Evolutionary conservation across 1,139 yeast species (phyloP).

Genomic region (Candida pseudocylindracea): DNA sequence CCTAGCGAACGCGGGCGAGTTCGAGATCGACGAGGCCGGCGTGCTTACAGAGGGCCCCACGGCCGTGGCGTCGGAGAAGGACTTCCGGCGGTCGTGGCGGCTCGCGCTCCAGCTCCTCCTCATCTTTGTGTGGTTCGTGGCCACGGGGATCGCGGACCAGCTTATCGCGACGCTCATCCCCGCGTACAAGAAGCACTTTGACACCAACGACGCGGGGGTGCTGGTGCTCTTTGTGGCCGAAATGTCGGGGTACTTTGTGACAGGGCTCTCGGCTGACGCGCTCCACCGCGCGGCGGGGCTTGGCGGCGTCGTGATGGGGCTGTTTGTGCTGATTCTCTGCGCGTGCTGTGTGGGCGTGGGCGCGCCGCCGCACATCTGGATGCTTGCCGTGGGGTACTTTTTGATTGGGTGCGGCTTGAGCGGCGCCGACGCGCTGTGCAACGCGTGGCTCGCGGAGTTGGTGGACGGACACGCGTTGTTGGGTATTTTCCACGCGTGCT

Average conservation of each 20-base stretch:
- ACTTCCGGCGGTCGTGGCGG: no score
- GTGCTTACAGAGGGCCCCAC: no score
- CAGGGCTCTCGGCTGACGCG: conserved; percentile 14
- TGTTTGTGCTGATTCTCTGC: conserved; percentile 11
- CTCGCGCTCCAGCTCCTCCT: conserved; percentile 4
- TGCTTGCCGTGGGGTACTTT: conserved; percentile 15
- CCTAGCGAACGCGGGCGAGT: no score
- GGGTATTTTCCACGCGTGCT: conserved; percentile 46
- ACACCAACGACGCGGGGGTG: conserved; percentile 17
- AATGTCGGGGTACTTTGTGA: conserved; percentile 15
- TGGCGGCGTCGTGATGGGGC: conserved; percentile 15
- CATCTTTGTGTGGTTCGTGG: conserved; percentile 13
- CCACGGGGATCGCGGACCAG: conserved; percentile 29
- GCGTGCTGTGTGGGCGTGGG: conserved; percentile 9
- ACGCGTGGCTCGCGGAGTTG: conserved; percentile 34
- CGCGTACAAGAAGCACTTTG: conserved; percentile 18
- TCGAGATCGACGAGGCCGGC: no score
- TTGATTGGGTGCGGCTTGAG: conserved; percentile 40
- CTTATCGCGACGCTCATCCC: conserved; percentile 35
- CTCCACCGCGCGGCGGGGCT: conserved; percentile 14
- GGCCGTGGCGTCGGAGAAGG: no score
- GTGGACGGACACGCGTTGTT: conserved; percentile 35
- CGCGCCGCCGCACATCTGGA: conserved; percentile 12
- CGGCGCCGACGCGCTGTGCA: conserved; percentile 33
- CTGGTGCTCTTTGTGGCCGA: conserved; percentile 14